Percentiles rank a stretch among this genome's conserved stretches.
These are phyloP conservation scores for Tetrahymena thermophila DNA, from an alignment of 73 alveolate species.

Conservation along the genomic window DNA sequence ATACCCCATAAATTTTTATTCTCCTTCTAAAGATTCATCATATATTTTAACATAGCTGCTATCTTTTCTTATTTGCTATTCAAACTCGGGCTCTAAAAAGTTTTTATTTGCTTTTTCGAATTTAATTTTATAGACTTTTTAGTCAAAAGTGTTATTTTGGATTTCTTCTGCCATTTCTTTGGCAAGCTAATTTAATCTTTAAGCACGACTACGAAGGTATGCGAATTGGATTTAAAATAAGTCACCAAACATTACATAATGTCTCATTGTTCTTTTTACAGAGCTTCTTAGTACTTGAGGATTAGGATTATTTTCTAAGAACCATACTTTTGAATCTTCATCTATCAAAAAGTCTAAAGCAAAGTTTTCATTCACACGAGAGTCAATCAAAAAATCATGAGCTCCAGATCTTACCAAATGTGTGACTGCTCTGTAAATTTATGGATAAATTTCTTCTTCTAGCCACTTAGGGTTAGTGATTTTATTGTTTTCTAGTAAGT, in stretches of 20 bases:
- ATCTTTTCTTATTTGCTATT: neutral
- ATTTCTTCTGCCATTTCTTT: neutral
- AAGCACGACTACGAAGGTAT: neutral
- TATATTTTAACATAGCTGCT: neutral
- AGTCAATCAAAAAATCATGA: conserved; percentile 7
- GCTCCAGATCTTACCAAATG: conserved; percentile 19
- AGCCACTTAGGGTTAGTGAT: conserved; percentile 28
- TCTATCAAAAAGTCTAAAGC: conserved; percentile 30
- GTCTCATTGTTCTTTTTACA: neutral
- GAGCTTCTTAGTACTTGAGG: conserved; percentile 8
- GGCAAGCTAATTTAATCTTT: neutral
- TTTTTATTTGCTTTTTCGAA: neutral
- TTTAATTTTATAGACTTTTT: neutral
- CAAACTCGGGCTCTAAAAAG: neutral
- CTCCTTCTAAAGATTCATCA: neutral
- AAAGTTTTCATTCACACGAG: conserved; percentile 28
- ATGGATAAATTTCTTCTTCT: conserved; percentile 13
- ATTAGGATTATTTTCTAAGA: conserved; percentile 31
- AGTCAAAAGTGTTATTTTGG: neutral
- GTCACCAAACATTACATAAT: neutral
- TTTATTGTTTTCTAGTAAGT: conserved; percentile 4
- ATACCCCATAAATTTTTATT: neutral
- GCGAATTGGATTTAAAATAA: neutral
- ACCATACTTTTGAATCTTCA: conserved; percentile 10
- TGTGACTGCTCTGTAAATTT: conserved; percentile 15